These are phyloP conservation scores for Hemileccinum hortonii DNA, from an alignment of 1,284 basidiomycete species.

Conservation along the genomic window DNA sequence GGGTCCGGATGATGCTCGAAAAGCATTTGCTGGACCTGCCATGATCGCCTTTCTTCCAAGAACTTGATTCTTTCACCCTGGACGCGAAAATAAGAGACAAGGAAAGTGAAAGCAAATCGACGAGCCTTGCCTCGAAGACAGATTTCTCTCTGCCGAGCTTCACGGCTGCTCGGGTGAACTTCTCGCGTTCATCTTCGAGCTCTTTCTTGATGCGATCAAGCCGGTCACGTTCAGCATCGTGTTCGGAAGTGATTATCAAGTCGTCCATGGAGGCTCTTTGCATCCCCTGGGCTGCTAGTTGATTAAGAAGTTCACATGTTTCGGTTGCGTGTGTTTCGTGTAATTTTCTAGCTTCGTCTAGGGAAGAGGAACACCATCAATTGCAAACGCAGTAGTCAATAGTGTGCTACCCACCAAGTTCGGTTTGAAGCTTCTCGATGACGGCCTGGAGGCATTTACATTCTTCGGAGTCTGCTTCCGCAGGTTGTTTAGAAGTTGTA, in stretches of 20 bases:
- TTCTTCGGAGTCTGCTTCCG: conserved; percentile 34
- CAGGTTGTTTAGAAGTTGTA: conserved; percentile 3
- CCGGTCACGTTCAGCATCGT: conserved; percentile 52
- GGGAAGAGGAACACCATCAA: conserved; percentile 4
- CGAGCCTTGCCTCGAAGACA: conserved; percentile 57
- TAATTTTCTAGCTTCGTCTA: conserved; percentile 54
- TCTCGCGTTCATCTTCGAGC: conserved; percentile 66
- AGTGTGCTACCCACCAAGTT: conserved; percentile 50
- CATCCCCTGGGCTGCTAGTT: conserved; percentile 45
- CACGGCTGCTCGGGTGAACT: conserved; percentile 64
- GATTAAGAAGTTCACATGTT: conserved; percentile 52
- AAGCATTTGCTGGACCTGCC: conserved; percentile 63
- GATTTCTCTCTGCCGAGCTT: conserved; percentile 66
- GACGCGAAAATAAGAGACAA: conserved; percentile 8
- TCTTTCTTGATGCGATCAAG: conserved; percentile 51
- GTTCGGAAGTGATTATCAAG: conserved; percentile 49
- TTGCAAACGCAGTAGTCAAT: not conserved
- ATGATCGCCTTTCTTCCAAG: conserved; percentile 64
- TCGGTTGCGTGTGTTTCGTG: conserved; percentile 43
- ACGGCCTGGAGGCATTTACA: conserved; percentile 46
- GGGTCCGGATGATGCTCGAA: conserved; percentile 55
- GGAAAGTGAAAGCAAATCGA: not conserved
- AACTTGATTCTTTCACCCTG: conserved; percentile 64
- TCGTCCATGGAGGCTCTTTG: conserved; percentile 41
- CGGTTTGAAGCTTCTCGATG: conserved; percentile 49